Evolutionary conservation across 768 basidiomycete genomes (phyloP).

Genomic region (Harrya chromipes): DNA sequence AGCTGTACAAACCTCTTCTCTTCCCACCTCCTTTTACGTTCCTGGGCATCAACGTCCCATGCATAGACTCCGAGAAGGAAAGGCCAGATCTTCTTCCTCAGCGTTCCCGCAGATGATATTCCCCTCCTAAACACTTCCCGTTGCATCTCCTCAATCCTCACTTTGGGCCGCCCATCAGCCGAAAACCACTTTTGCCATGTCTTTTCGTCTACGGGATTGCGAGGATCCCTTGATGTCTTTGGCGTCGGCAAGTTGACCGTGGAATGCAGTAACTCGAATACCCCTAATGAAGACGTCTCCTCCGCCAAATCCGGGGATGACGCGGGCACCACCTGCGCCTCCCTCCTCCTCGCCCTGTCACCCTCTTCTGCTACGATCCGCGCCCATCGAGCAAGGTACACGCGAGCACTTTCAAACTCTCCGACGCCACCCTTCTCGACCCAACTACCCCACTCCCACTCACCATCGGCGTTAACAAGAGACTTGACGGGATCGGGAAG

Average conservation of each 20-base stretch:
- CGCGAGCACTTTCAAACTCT: slow-evolving; percentile 93
- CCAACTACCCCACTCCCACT: slow-evolving; percentile 93
- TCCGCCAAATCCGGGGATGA: slow-evolving; percentile 48
- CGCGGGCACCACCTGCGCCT: slow-evolving; percentile 66
- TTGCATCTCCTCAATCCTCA: slow-evolving; percentile 67
- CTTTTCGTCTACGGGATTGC: slow-evolving; percentile 68
- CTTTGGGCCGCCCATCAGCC: slow-evolving; percentile 61
- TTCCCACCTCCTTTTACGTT: slow-evolving; percentile 61
- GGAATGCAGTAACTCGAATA: slow-evolving; percentile 83
- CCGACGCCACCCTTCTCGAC: slow-evolving; percentile 91
- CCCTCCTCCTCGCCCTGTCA: slow-evolving; percentile 79
- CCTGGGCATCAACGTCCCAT: slow-evolving; percentile 68
- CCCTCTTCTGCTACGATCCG: slow-evolving; percentile 97
- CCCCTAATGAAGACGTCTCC: slow-evolving; percentile 73
- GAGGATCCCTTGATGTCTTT: slow-evolving; percentile 76
- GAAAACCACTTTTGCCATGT: slow-evolving; percentile 80
- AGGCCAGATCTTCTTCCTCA: slow-evolving; percentile 85
- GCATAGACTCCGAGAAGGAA: slow-evolving; percentile 81
- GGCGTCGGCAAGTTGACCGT: slow-evolving; percentile 80
- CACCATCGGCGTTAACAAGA: slow-evolving; percentile 85
- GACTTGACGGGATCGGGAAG: slow-evolving; percentile 92
- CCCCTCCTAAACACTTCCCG: slow-evolving; percentile 79
- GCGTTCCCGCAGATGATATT: slow-evolving; percentile 45
- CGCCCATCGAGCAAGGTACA: slow-evolving; percentile 97
- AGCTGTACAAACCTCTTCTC: slow-evolving; percentile 50